Evolutionary conservation across 2,329 filamentous ascomycete genomes (phyloP), one percentile per base, ranked within the genome.

Genomic region (Tolypocladium inflatum): DNA sequence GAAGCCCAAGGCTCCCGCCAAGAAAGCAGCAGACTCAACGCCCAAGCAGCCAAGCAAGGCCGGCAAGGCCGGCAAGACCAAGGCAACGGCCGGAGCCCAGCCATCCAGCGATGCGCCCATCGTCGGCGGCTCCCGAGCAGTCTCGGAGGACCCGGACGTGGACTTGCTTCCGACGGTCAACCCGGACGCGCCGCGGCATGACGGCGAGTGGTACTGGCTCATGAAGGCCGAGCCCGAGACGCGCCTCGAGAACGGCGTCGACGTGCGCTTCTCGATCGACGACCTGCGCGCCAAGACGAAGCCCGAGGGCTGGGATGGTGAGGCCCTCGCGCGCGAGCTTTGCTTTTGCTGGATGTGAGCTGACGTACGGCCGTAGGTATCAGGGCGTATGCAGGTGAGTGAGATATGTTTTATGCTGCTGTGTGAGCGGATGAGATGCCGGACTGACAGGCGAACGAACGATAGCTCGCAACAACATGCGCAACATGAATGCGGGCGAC

Each of bases 231-330:
- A 99, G 74, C 93, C 94, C 0, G 89, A 96, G 65, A 85, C 91
- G 4, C 87, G 94, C 7, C 76, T 91, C 19, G 91, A 96, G 70
- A 93, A 91, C 57, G 93, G 91, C 1, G 78, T 89, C 55, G 92
- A 97, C 69, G 90, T 97, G 52, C 88, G 85, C 64, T 99, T 97
- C 74, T 95, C 91, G 1, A 97, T 99, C 66, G 91, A 97, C 66
- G 92, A 97, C 70, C 75, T 99, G 41, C 81, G 82, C 17, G 81
- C 83, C 0, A 88, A 84, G 66, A 85, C 78, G 0, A 81, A 83
- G 66, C 91, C 93, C 2, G 93, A 97, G 68, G 87, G 90, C 1
- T 99, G 94, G 94, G 89, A 95, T 73, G 94, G 90, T 89, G 75
- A 69, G 83, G 39, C 19, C 38, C 55, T 56, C 59, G 8, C 41